A percentile compares a stretch with the other conserved stretches of the same genome.
Conservation (phyloP, 352 stramenopile genomes). For the Phytophthora chlamydospora region DNA sequence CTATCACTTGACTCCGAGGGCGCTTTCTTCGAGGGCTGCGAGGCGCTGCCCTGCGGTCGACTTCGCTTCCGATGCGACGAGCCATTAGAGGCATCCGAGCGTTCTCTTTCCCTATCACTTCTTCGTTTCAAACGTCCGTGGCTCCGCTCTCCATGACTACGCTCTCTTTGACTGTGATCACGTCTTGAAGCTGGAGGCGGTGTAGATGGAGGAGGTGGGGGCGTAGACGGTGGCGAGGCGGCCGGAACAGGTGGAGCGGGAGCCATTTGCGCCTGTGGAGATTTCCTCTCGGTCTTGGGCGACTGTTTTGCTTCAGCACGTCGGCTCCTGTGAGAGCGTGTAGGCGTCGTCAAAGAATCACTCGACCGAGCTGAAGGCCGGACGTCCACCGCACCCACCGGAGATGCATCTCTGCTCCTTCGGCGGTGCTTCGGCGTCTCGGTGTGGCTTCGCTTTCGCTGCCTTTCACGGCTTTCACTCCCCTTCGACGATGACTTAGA, state of each 20-base stretch:
- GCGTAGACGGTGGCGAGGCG: constrained; percentile 27
- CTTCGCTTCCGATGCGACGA: constrained; percentile 34
- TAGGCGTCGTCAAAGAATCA: constrained; percentile 16
- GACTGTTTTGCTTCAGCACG: constrained; percentile 14
- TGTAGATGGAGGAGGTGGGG: constrained; percentile 32
- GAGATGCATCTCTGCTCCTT: constrained; percentile 27
- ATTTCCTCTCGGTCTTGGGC: constrained; percentile 29
- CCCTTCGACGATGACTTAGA: constrained; percentile 7
- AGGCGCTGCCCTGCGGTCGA: constrained; percentile 21
- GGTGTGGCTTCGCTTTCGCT: constrained; percentile 23
- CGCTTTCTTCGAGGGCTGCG: constrained; percentile 19
- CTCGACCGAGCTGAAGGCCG: constrained; percentile 24
- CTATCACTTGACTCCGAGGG: constrained; percentile 16
- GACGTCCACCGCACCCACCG: constrained; percentile 20
- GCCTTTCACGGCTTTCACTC: constrained; percentile 26
- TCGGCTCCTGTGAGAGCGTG: constrained; percentile 24
- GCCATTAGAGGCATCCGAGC: constrained; percentile 19
- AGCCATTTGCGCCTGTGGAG: constrained; percentile 13
- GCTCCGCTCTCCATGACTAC: too few species aligned
- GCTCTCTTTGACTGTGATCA: constrained; percentile 9
- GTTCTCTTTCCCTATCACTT: constrained; percentile 18
- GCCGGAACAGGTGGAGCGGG: constrained; percentile 22
- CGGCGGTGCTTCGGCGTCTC: constrained; percentile 11
- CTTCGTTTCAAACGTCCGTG: constrained; percentile 10
- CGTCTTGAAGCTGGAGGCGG: constrained; percentile 28